A percentile compares a stretch with the other conserved stretches of the same genome.
These are phyloP conservation scores for Chlorella sp. DNA, from an alignment of 139 green algal species.

Conservation along the genomic window DNA sequence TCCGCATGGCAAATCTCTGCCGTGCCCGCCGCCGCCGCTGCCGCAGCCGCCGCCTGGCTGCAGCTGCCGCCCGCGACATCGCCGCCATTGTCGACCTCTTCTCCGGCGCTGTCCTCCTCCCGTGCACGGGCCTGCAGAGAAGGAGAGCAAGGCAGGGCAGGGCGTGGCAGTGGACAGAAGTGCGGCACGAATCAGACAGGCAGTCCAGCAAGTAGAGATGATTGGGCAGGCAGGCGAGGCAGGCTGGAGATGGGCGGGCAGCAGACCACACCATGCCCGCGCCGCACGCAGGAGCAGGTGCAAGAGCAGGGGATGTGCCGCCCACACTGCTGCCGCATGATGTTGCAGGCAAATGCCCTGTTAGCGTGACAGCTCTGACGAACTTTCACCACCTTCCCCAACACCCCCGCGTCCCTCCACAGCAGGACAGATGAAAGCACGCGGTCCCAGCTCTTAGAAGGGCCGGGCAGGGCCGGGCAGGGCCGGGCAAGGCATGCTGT, in stretches of 20 bases:
- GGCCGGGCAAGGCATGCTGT: too few relatives aligned
- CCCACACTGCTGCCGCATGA: background rate
- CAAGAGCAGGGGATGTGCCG: background rate
- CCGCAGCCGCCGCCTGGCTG: background rate
- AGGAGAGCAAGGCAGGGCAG: background rate
- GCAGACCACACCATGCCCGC: background rate
- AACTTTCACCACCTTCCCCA: too few relatives aligned
- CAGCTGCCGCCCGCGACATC: background rate
- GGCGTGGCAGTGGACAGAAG: too few relatives aligned
- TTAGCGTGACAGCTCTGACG: too few relatives aligned
- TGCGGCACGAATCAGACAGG: too few relatives aligned
- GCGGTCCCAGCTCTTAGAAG: too few relatives aligned
- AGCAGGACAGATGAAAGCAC: too few relatives aligned
- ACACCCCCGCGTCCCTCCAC: too few relatives aligned
- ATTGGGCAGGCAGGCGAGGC: background rate
- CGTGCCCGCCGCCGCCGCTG: background rate
- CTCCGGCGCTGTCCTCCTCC: background rate
- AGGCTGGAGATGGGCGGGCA: background rate
- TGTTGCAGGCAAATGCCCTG: too few relatives aligned
- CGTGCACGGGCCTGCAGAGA: background rate
- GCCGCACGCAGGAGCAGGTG: background rate
- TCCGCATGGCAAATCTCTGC: constrained; percentile 33
- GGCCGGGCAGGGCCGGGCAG: too few relatives aligned
- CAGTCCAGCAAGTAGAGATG: background rate
- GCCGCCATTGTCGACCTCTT: background rate